These are phyloP conservation scores for Akebia trifoliata DNA, from an alignment of 164 flowering plant genomes.

Conservation along the genomic window DNA sequence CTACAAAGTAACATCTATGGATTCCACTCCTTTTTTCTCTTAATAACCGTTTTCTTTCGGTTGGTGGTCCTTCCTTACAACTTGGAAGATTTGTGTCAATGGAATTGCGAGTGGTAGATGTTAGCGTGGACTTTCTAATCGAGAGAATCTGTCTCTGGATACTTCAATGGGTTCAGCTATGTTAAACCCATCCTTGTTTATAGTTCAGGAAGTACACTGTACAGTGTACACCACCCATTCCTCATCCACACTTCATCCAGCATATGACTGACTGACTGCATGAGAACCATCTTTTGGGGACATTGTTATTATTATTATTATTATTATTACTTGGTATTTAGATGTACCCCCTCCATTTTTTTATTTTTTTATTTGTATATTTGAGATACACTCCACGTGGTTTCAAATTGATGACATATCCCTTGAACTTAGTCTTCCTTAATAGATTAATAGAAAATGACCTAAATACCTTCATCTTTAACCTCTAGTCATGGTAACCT, in stretches of 20 bases:
- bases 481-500: too few species aligned
- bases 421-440: too few species aligned
- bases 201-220: not conserved
- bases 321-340: constrained; percentile 1
- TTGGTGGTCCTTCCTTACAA: constrained; percentile 14
- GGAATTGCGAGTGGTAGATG: not conserved
- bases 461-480: too few species aligned
- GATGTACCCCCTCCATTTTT: not conserved
- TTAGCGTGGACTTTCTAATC: not conserved
- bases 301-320: constrained; percentile 16
- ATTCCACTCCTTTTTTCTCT: constrained; percentile 5
- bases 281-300: constrained; percentile 15
- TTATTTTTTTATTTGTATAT: not conserved
- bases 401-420: too few species aligned
- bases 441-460: too few species aligned
- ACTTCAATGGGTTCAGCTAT: constrained; percentile 1
- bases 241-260: constrained; percentile 8
- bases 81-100: constrained; percentile 2
- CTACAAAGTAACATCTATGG: constrained; percentile 10
- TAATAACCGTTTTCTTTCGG: not conserved
- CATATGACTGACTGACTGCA: not conserved
- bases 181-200: not conserved
- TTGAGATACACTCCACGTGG: too few species aligned
- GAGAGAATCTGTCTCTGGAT: not conserved
- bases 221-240: constrained; percentile 1